phyloP scores from a whole-genome alignment of 2,329 filamentous ascomycete species.

The Colletotrichum sp. region DNA sequence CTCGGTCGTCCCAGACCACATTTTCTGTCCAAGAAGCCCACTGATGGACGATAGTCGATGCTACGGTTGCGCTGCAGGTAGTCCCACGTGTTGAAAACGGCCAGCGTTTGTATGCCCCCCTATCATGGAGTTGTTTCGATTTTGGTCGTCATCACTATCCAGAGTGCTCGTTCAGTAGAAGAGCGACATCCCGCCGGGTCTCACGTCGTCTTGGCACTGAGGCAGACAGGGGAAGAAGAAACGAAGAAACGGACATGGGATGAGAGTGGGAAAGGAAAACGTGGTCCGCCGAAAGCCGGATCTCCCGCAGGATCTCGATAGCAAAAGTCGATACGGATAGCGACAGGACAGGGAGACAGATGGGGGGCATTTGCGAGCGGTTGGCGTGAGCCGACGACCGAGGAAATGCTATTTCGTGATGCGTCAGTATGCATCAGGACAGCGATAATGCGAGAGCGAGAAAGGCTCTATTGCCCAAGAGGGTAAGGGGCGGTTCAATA shows the following conservation, averaged over 20 bases:
- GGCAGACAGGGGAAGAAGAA: not conserved
- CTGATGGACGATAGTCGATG: not conserved
- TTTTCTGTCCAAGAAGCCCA: not conserved
- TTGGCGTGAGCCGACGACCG: not conserved
- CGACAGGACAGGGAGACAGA: not conserved
- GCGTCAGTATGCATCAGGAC: not conserved
- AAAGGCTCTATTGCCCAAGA: not conserved
- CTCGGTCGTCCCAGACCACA: not conserved
- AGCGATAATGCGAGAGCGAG: not conserved
- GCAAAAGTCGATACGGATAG: not conserved
- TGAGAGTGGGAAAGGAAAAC: not conserved
- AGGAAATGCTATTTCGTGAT: not conserved
- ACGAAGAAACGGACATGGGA: not conserved
- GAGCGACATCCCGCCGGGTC: not conserved
- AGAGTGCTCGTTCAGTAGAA: not conserved
- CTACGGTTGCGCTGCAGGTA: not conserved
- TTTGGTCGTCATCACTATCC: not conserved
- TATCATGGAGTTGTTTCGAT: not conserved
- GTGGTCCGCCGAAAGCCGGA: not conserved
- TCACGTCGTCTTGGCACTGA: not conserved
- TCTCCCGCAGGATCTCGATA: not conserved
- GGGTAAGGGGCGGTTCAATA: not conserved
- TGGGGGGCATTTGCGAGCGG: not conserved
- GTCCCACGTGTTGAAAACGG: not conserved
- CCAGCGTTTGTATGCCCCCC: not conserved